phyloP scores from a whole-genome alignment of 345 rosid species.

The Balakata baccata region DNA sequence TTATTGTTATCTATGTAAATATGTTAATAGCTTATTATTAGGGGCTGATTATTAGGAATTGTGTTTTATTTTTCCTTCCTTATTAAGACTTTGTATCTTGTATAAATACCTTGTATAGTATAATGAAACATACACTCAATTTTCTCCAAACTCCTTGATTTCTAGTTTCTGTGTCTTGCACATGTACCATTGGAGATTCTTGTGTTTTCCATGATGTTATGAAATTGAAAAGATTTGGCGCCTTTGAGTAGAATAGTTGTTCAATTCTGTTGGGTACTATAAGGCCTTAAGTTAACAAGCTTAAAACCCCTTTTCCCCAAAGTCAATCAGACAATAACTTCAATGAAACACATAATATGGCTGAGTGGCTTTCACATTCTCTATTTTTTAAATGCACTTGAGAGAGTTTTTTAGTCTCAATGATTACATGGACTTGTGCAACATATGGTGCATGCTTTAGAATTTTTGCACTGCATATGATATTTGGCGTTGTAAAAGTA shows the following conservation, averaged over 20 bases:
- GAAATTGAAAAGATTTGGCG: background rate
- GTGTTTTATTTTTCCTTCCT: no score
- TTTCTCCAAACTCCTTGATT: no score
- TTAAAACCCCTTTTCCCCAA: background rate
- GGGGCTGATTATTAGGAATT: no score
- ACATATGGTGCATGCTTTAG: background rate
- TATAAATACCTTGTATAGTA: no score
- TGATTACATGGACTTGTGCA: background rate
- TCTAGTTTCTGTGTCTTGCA: background rate
- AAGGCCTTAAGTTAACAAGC: background rate
- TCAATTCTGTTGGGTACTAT: background rate
- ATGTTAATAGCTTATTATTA: no score
- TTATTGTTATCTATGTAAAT: no score
- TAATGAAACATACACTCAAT: no score
- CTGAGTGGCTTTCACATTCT: background rate
- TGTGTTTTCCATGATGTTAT: slow-evolving; percentile 1
- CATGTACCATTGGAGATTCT: background rate
- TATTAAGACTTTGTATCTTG: no score
- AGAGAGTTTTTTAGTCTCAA: background rate
- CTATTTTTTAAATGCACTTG: background rate
- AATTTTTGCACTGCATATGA: background rate
- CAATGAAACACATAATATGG: background rate
- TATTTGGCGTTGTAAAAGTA: background rate
- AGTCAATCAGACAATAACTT: background rate
- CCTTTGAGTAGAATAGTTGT: background rate